Percentiles rank a stretch among this genome's conserved stretches.
These are phyloP conservation scores for Crithidia bombi DNA, from an alignment of 208 protist genomes.

Conservation along the genomic window DNA sequence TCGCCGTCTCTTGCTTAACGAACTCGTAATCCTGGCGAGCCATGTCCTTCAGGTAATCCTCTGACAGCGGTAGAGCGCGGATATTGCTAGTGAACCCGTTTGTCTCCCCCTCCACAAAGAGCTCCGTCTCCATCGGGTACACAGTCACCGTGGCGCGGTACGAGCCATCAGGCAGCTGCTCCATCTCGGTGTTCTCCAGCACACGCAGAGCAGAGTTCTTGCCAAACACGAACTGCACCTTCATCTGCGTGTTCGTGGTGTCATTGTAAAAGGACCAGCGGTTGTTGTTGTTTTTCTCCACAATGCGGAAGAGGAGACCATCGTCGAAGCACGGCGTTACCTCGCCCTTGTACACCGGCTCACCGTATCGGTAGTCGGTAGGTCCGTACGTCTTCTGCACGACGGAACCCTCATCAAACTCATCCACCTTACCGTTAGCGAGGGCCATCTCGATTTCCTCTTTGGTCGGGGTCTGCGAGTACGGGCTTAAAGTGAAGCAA, in stretches of 20 bases:
- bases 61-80: conserved; percentile 51
- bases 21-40: conserved; percentile 53
- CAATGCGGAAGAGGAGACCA: conserved; percentile 77
- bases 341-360: conserved; percentile 58
- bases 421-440: conserved; percentile 55
- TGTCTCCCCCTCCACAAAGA: conserved; percentile 65
- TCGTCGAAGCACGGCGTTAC: conserved; percentile 68
- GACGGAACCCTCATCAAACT: conserved; percentile 83
- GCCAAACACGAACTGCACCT: conserved; percentile 75
- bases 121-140: conserved; percentile 80
- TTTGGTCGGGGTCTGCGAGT: neutral
- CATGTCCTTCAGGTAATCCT: conserved; percentile 75
- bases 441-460: conserved; percentile 16
- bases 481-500: neutral
- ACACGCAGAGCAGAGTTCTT: conserved; percentile 57
- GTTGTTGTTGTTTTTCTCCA: conserved; percentile 54
- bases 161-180: conserved; percentile 45
- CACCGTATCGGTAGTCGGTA: conserved; percentile 36
- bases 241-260: conserved; percentile 74
- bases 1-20: conserved; percentile 58
- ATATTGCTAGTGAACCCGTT: conserved; percentile 78
- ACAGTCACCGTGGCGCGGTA: conserved; percentile 62
- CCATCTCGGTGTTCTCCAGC: conserved; percentile 66
- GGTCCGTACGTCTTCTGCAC: conserved; percentile 40
- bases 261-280: conserved; percentile 91